A percentile compares a stretch with the other conserved stretches of the same genome.
phyloP scores from a whole-genome alignment of 371 early-diverging fungal species.

The Mucor mucedo region DNA sequence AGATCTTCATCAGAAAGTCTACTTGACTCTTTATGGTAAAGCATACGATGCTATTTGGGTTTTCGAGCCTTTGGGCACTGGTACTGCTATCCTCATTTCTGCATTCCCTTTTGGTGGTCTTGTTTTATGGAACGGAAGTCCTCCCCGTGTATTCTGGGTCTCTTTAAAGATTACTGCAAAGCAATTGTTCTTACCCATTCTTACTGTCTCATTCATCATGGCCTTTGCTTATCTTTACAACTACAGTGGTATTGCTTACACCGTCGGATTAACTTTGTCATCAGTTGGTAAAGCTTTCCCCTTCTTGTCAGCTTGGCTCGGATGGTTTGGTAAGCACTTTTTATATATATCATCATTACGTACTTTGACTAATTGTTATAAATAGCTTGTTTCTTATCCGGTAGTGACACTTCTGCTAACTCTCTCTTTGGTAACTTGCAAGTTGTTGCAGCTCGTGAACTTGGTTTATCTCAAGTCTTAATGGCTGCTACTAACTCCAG shows the following conservation, averaged over 20 bases:
- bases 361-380: neutral
- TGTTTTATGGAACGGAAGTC: conserved; percentile 39
- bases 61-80: conserved; percentile 58
- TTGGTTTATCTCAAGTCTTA: conserved; percentile 48
- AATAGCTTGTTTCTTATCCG: conserved; percentile 54
- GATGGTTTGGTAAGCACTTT: conserved; percentile 36
- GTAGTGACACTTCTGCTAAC: conserved; percentile 55
- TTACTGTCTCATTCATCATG: conserved; percentile 57
- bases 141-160: conserved; percentile 32
- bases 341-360: neutral
- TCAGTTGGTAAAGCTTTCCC: conserved; percentile 56
- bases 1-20: conserved; percentile 44
- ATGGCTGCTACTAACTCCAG: conserved; percentile 56
- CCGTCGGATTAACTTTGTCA: conserved; percentile 52
- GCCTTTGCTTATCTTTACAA: conserved; percentile 57
- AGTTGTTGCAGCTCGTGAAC: conserved; percentile 54
- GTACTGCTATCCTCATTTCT: conserved; percentile 50
- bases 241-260: conserved; percentile 54
- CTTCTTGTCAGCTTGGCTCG: conserved; percentile 57
- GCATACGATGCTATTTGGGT: conserved; percentile 52
- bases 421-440: conserved; percentile 57
- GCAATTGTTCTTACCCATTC: conserved; percentile 45
- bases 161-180: conserved; percentile 34
- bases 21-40: conserved; percentile 49
- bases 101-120: conserved; percentile 36